Base-by-base conservation (phyloP, 73 alveolate species). In the Symbiodinium natans region DNA sequence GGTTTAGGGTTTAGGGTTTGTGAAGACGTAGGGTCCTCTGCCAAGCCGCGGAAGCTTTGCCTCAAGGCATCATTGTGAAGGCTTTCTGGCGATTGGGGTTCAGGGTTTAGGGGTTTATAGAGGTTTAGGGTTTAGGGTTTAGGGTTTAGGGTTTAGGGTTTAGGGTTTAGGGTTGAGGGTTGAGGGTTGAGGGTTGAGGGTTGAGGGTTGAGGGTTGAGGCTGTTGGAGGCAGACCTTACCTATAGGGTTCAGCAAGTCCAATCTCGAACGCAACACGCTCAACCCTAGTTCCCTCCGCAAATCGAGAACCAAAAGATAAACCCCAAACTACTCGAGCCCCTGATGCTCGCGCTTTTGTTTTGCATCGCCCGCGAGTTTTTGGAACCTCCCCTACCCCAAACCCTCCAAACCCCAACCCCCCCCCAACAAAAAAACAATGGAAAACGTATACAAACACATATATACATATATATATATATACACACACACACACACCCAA, bases 21-120 rank as follows among this genome's bases (percentile, higher is more conserved):
- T 52, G 68, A 2, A 52, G 21, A 52, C 29, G 68, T 17, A 27
- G 86, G 46, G 23, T 88, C 95, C 27, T 63, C 86, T 0, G 86
- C 84, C 4, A 88, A 15, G 10, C 95, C 86, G 5, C 95, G 95
- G 46, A 88, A 88, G 33, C 95, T 25, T 34, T 88, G 95, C 95
- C 95, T 59, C 19, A 29, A 25, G 2, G 82, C 27, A 27, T 52
- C 68, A 13, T 46, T 19, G 13, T 52, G 68, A 52, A 52, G 68
- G 68, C 29, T 21, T 52, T 52, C 68, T 2, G 0, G n/a, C 21
- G 13, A 17, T 1, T 17, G 63, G 68, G 68, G 68, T 52, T 52
- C 21, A 3, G 27, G 68, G 68, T 52, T 21, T 52, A 2, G 68
- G 68, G 68, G 21, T 27, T 52, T 52, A 8, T 43, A 43, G 56